Conservation (phyloP, 2,329 filamentous ascomycete species). For the Thelonectria olida region DNA sequence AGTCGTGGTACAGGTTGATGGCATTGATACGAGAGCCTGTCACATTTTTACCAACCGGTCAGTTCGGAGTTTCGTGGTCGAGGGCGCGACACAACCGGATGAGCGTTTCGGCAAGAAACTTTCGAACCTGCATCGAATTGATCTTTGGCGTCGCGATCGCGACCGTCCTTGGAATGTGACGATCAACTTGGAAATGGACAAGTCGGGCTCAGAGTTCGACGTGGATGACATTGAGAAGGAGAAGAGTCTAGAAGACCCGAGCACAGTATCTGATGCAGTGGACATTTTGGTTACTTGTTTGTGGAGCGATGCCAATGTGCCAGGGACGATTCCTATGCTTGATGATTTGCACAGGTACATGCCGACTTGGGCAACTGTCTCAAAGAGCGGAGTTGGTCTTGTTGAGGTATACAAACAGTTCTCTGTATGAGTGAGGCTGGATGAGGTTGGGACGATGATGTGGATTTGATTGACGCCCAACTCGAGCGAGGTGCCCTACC, state of each 20-base stretch:
- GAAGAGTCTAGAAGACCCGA: not conserved
- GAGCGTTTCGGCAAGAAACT: slow-evolving; percentile 58
- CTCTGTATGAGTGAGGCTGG: slow-evolving; percentile 9
- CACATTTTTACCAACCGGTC: slow-evolving; percentile 76
- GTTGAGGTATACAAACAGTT: slow-evolving; percentile 81
- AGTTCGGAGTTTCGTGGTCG: slow-evolving; percentile 71
- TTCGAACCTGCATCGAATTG: slow-evolving; percentile 72
- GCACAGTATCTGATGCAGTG: slow-evolving; percentile 45
- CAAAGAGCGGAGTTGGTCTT: slow-evolving; percentile 80
- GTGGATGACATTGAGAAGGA: not conserved
- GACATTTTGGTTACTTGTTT: slow-evolving; percentile 78
- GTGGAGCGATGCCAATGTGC: slow-evolving; percentile 86
- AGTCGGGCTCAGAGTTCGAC: too few species aligned
- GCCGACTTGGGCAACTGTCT: slow-evolving; percentile 81
- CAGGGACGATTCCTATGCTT: slow-evolving; percentile 79
- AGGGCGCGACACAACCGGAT: slow-evolving; percentile 67
- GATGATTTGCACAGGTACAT: slow-evolving; percentile 81
- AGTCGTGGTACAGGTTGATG: slow-evolving; percentile 73
- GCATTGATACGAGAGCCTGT: slow-evolving; percentile 81
- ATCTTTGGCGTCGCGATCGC: slow-evolving; percentile 87
- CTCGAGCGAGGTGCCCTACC: too few species aligned
- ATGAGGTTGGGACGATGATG: not conserved
- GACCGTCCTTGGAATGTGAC: slow-evolving; percentile 76
- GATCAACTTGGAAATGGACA: slow-evolving; percentile 35
- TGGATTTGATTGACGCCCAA: too few species aligned